Evolutionary conservation across 495 filamentous ascomycete genomes (phyloP), one percentile per base, ranked within the genome.

Genomic region (Podospora pseudoanserina): DNA sequence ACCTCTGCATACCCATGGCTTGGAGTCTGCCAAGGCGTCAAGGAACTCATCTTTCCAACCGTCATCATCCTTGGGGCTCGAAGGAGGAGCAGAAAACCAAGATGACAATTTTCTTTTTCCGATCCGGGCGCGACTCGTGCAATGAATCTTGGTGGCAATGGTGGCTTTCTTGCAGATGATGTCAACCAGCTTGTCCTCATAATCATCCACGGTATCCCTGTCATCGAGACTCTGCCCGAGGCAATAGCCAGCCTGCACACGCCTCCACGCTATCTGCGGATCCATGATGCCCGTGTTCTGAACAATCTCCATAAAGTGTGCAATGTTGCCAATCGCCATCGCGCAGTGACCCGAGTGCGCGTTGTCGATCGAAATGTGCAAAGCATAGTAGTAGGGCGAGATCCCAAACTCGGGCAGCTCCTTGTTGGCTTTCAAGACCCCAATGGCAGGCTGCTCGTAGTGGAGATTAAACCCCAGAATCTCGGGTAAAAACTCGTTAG

Each of bases 291-390:
- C 67, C 9, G 65, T 74, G 30, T 66, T 58, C 44, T 63, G 59
- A 30, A 81, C 68, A 1, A 76, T 69, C 13, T 78, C 72, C 16
- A 85, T 70, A 63, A 83, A 85, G 7, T 75, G 69, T 3, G 66
- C 73, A 26, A 81, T 78, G 4, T 72, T 73, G 15, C 76, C 67
- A 57, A 79, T 70, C 7, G 80, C 83, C 76, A 86, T 85, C 11
- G 82, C 82, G 32, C 77, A 73, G 70, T 86, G 83, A 4, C 84
- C 83, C 3, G 79, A 82, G 64, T 84, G 69, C 18, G 73, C 68
- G 67, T 85, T 86, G 67, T 85, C 84, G 59, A 86, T 85, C 19
- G 79, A 77, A 30, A 85, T 71, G 72, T 86, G 83, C 7, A 86
- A 73, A 60, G 83, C 68, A 72, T 85, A 86, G 67, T 84, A 86